Conservation (phyloP, 345 rosid species). For the Pistacia vera region DNA sequence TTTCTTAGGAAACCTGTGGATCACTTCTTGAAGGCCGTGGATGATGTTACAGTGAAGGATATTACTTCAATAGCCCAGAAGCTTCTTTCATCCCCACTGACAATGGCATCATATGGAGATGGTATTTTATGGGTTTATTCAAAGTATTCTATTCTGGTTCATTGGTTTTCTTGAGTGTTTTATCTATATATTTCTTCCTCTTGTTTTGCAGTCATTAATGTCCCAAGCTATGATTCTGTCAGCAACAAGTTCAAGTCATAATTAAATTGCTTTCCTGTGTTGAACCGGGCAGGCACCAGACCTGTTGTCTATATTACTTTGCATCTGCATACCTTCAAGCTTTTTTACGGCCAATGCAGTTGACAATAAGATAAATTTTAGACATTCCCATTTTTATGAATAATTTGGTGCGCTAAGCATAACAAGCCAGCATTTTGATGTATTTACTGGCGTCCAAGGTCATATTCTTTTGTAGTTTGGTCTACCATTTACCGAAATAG, state of each 20-base stretch:
- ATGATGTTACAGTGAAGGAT: conserved; percentile 62
- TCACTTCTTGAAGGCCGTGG: conserved; percentile 64
- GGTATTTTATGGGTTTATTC: conserved; percentile 44
- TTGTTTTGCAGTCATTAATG: conserved; percentile 43
- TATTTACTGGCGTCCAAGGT: background rate
- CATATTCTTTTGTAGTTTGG: conserved; percentile 18
- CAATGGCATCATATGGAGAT: conserved; percentile 94
- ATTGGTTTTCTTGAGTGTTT: background rate
- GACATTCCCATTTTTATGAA: conserved; percentile 18
- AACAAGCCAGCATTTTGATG: conserved; percentile 16
- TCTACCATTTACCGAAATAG: background rate
- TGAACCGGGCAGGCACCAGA: conserved; percentile 12
- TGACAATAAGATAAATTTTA: conserved; percentile 23
- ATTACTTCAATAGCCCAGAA: conserved; percentile 51
- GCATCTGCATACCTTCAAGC: conserved; percentile 20
- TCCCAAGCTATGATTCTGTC: conserved; percentile 73
- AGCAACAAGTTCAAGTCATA: conserved; percentile 56
- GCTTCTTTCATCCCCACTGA: conserved; percentile 73
- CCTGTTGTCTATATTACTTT: conserved; percentile 16
- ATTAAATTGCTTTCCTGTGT: conserved; percentile 9
- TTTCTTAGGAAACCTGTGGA: conserved; percentile 73
- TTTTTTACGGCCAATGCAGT: conserved; percentile 8
- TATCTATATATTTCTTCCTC: background rate
- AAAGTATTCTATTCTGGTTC: background rate
- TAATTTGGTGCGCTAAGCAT: conserved; percentile 24